phyloP scores from a whole-genome alignment of 164 flowering plant species.

The Echeveria elegans region DNA sequence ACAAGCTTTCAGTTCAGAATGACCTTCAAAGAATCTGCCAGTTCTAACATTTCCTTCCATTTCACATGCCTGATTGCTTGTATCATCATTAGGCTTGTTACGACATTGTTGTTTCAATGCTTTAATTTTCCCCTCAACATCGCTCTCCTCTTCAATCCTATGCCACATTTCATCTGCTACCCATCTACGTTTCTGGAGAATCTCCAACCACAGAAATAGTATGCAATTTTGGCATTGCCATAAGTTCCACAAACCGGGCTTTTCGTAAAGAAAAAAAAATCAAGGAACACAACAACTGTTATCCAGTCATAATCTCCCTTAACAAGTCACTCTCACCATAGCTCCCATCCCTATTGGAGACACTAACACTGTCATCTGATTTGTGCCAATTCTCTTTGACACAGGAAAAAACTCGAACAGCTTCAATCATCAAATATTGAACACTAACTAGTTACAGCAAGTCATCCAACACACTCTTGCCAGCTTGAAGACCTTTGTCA shows the following conservation, averaged over 20 bases:
- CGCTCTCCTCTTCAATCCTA: conserved; percentile 48
- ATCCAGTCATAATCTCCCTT: no score
- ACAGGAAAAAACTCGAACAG: no score
- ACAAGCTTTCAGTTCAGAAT: conserved; percentile 19
- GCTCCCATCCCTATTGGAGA: no score
- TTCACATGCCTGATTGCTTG: conserved; percentile 12
- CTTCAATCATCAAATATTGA: no score
- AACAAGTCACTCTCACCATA: no score
- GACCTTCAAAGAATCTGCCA: conserved; percentile 21
- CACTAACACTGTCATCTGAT: no score
- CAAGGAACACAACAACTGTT: no score
- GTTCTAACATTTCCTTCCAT: conserved; percentile 22
- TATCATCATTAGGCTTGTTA: conserved; percentile 15
- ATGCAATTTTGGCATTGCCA: conserved; percentile 70
- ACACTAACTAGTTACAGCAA: no score
- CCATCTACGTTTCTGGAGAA: conserved; percentile 24
- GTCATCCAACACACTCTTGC: no score
- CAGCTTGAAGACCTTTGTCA: no score
- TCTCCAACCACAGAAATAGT: conserved; percentile 60
- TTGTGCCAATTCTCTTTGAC: no score
- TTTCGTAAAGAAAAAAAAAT: no score
- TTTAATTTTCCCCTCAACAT: conserved; percentile 20
- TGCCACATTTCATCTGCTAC: conserved; percentile 41
- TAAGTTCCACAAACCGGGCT: conserved; percentile 1
- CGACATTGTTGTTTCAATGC: conserved; percentile 21